Evolutionary conservation across 106 monocot genomes (phyloP).

Genomic region (Dendrobium huoshanense): DNA sequence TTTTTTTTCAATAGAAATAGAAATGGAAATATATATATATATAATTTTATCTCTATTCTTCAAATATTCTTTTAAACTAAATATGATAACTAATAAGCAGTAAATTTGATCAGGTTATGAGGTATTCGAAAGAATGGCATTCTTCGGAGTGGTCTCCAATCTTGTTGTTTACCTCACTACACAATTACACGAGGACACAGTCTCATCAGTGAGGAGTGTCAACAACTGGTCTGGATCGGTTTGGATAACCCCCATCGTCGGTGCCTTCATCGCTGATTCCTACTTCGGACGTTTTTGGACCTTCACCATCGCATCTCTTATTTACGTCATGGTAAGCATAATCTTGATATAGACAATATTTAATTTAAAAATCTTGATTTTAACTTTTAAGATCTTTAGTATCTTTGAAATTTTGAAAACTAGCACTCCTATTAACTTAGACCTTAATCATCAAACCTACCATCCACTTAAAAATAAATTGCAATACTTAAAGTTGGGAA

Average conservation of each 20-base stretch:
- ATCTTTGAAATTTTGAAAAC: too few species aligned
- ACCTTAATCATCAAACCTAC: too few species aligned
- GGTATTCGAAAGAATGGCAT: constrained; percentile 77
- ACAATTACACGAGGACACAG: constrained; percentile 53
- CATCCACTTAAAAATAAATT: too few species aligned
- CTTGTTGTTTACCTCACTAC: constrained; percentile 64
- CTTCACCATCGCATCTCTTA: constrained; percentile 54
- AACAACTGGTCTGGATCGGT: constrained; percentile 75
- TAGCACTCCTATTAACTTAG: too few species aligned
- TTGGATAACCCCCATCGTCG: constrained; percentile 67
- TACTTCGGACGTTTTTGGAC: constrained; percentile 72
- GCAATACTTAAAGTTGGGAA: too few species aligned
- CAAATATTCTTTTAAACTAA: too few species aligned
- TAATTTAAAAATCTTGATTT: too few species aligned
- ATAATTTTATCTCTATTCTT: too few species aligned
- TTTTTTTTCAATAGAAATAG: too few species aligned
- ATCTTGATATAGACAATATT: too few species aligned
- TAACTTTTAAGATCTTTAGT: too few species aligned
- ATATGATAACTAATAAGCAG: neutral
- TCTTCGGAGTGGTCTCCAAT: constrained; percentile 62
- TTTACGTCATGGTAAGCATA: constrained; percentile 54
- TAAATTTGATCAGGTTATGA: constrained; percentile 41
- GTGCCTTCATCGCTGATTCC: constrained; percentile 69
- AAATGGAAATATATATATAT: too few species aligned
- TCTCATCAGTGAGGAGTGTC: constrained; percentile 47